A percentile compares a stretch with the other conserved stretches of the same genome.
Evolutionary conservation across 73 alveolate genomes (phyloP).

Genomic region (Tetrahymena borealis): DNA sequence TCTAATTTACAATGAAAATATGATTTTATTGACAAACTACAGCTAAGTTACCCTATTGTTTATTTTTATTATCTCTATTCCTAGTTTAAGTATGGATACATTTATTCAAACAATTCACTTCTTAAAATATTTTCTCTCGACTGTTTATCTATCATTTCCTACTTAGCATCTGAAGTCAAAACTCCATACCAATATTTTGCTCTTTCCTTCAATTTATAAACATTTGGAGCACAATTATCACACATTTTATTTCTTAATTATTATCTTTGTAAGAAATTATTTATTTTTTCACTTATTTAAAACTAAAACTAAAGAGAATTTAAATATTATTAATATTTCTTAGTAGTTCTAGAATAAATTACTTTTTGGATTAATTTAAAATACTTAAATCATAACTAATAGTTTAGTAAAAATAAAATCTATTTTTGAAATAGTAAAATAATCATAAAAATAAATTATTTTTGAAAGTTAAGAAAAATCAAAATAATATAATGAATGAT

Average conservation of each 20-base stretch:
- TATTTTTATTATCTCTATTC: background rate
- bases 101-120: background rate
- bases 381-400: no score
- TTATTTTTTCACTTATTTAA: no score
- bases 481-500: no score
- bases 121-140: background rate
- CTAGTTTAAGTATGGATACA: background rate
- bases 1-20: background rate
- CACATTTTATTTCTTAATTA: background rate
- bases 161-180: background rate
- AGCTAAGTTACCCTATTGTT: background rate
- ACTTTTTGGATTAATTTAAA: no score
- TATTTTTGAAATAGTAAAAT: no score
- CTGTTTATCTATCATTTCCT: background rate
- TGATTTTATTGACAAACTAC: background rate
- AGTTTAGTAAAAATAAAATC: no score
- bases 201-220: background rate
- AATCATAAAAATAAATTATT: no score
- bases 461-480: no score
- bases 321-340: no score
- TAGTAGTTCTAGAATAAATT: no score
- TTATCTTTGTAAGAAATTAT: no score
- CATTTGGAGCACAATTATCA: background rate
- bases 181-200: background rate
- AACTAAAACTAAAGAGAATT: no score